Evolutionary conservation across 345 rosid genomes (phyloP), one percentile per base, ranked within the genome.

Genomic region (Carallia brachiata): DNA sequence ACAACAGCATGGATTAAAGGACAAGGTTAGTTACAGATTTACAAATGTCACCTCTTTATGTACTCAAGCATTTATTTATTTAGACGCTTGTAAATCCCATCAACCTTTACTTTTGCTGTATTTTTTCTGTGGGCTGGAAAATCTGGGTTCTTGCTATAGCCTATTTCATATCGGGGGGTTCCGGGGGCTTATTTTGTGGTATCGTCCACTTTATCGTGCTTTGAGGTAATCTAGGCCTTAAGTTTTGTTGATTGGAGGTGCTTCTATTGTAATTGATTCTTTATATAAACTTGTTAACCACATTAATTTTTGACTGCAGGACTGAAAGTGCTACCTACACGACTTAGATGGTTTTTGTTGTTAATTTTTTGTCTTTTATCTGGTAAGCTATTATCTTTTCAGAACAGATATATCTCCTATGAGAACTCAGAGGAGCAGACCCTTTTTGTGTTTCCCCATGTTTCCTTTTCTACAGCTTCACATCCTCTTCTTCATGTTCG

Each of bases 151-250:
- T 96, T 61, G 87, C 98, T 17, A 2, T 90, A 34, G 90, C 90
- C 81, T 96, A 88, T 90, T 89, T 92, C 88, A 82, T 90, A 78
- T 39, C 89, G 0, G 97, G 97, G 97, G 79, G 99, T 87, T 63
- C 99, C 99, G 2, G 97, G 77, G 60, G 73, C 71, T 44, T 77
- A 73, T 52, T 13, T 69, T 73, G 73, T 77, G 81, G 98, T 96
- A 90, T 79, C 97, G 97, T n/a, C 99, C 98, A 54, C 92, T 96
- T 50, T 96, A 92, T 81, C 92, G 93, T 58, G 95, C 96, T 58
- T 92, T 86, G 77, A 88, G 97, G 97, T 95, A 71, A 62, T 56
- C 63, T n/a, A 3, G 31, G 17, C 50, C 50, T 48, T 34, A 30
- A 23, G 55, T 62, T 34, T 7, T 34, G 50, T 16, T 1, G 1